These are phyloP conservation scores for Dittrichia graveolens DNA, from an alignment of 129 eudicot species.

Conservation along the genomic window DNA sequence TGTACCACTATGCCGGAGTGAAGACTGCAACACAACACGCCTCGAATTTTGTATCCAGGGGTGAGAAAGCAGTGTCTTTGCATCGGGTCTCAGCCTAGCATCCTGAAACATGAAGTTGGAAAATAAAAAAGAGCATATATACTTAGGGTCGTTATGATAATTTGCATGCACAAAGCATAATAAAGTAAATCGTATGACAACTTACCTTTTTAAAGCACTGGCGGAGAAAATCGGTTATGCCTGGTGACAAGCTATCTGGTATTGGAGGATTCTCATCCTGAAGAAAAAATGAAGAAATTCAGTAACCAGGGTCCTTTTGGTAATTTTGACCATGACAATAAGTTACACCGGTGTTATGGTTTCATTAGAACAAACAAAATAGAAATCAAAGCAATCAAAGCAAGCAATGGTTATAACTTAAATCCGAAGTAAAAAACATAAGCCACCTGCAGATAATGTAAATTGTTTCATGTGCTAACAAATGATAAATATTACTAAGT, in stretches of 20 bases:
- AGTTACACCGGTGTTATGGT: not conserved
- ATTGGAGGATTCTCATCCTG: slow-evolving; percentile 99
- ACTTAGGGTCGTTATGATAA: not conserved
- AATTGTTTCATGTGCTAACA: not conserved
- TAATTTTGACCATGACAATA: slow-evolving; percentile 10
- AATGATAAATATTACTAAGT: not conserved
- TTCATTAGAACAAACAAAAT: slow-evolving; percentile 12
- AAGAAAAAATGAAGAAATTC: slow-evolving; percentile 25
- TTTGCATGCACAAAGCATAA: slow-evolving; percentile 18
- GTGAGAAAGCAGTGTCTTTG: slow-evolving; percentile 89
- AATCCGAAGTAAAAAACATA: slow-evolving; percentile 7
- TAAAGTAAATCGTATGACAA: slow-evolving; percentile 22
- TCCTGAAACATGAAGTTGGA: slow-evolving; percentile 56
- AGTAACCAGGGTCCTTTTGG: slow-evolving; percentile 7
- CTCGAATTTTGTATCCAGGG: slow-evolving; percentile 98
- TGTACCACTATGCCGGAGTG: slow-evolving; percentile 82
- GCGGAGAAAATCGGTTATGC: slow-evolving; percentile 81
- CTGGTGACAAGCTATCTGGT: slow-evolving; percentile 93
- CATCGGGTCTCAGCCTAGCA: slow-evolving; percentile 97
- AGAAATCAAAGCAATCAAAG: slow-evolving; percentile 1
- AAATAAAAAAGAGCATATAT: slow-evolving; percentile 30
- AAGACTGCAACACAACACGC: slow-evolving; percentile 77
- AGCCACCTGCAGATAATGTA: not conserved
- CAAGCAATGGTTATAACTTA: not conserved
- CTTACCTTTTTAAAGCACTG: slow-evolving; percentile 95